Evolutionary conservation across 2,329 filamentous ascomycete genomes (phyloP).

Genomic region (Massarina eburnea): DNA sequence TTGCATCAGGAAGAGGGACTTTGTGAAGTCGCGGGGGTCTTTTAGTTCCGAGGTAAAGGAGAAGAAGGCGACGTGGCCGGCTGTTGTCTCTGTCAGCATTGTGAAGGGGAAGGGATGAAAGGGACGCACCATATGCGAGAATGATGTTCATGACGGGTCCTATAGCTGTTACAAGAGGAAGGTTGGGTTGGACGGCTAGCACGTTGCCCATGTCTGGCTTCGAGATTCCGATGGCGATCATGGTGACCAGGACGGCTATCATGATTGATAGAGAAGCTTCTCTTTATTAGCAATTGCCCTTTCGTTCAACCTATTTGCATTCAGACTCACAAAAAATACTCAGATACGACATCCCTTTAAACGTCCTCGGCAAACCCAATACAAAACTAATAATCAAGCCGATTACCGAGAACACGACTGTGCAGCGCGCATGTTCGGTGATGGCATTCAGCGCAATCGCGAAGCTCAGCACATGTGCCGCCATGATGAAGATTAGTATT

Average conservation of each 20-base stretch:
- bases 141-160: conserved; percentile 61
- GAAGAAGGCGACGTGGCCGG: conserved; percentile 69
- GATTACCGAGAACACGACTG: conserved; percentile 64
- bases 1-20: conserved; percentile 65
- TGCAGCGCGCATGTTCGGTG: conserved; percentile 63
- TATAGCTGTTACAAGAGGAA: conserved; percentile 27
- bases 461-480: conserved; percentile 71
- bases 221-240: conserved; percentile 63
- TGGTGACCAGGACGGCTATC: conserved; percentile 64
- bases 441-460: conserved; percentile 68
- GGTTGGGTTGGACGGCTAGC: conserved; percentile 21
- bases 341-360: conserved; percentile 64
- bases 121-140: conserved; percentile 64
- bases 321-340: conserved; percentile 57
- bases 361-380: conserved; percentile 57
- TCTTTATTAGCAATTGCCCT: neutral
- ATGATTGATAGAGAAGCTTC: conserved; percentile 65
- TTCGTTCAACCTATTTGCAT: neutral
- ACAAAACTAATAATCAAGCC: conserved; percentile 61
- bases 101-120: neutral
- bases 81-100: conserved; percentile 15
- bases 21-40: conserved; percentile 61
- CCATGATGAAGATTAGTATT: conserved; percentile 69
- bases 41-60: conserved; percentile 66
- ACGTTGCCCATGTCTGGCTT: conserved; percentile 43